Evolutionary conservation across 495 filamentous ascomycete genomes (phyloP).

Genomic region (Penicillium taxi): DNA sequence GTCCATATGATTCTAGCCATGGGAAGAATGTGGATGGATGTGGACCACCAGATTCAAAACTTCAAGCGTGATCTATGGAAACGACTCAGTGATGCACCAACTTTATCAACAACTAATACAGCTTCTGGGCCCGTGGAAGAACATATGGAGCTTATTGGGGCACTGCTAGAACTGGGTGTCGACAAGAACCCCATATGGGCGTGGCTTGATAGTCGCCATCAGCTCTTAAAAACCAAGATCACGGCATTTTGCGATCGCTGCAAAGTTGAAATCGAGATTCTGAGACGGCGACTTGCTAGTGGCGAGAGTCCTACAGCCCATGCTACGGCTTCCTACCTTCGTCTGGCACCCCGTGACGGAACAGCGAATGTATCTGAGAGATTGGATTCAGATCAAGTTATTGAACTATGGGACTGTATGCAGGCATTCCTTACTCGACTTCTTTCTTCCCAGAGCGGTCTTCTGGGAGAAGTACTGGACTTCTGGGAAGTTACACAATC

Average conservation of each 20-base stretch:
- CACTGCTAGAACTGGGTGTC: conserved; percentile 84
- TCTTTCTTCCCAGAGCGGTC: conserved; percentile 62
- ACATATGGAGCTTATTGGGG: conserved; percentile 80
- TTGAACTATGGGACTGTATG: conserved; percentile 86
- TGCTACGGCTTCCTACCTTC: conserved; percentile 62
- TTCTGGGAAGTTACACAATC: conserved; percentile 90
- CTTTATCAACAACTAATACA: conserved; percentile 33
- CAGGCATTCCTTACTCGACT: conserved; percentile 58
- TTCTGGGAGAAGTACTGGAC: conserved; percentile 81
- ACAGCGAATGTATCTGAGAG: conserved; percentile 44
- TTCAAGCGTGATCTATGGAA: conserved; percentile 90
- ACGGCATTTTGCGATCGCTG: conserved; percentile 68
- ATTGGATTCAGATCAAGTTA: conserved; percentile 65
- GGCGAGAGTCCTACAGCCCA: conserved; percentile 61
- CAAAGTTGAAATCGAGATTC: conserved; percentile 83
- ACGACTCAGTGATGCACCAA: conserved; percentile 54
- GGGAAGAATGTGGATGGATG: conserved; percentile 90
- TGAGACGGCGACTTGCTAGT: conserved; percentile 69
- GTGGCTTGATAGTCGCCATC: conserved; percentile 83
- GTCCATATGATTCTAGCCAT: conserved; percentile 78
- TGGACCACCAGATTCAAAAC: conserved; percentile 68
- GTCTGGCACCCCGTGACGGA: conserved; percentile 56
- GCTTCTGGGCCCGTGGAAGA: conserved; percentile 54
- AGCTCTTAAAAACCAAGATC: conserved; percentile 80
- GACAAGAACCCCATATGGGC: conserved; percentile 94